phyloP scores from a whole-genome alignment of 2,329 filamentous ascomycete species.

The Trichoderma sp. region DNA sequence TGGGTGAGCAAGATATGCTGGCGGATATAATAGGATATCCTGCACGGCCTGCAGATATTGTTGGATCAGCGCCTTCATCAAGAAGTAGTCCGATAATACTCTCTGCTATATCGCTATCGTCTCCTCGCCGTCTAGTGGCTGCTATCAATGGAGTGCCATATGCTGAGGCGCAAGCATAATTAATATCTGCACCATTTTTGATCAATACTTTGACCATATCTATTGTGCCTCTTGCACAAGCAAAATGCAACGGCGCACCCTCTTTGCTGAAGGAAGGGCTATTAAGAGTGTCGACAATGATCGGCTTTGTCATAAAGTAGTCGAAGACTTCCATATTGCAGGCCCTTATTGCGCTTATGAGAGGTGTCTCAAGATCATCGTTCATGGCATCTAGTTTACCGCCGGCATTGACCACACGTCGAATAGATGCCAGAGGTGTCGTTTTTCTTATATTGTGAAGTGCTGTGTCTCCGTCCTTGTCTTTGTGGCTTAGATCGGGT shows the following conservation, averaged over 20 bases:
- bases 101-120: neutral
- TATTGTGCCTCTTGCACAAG: neutral
- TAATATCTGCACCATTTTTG: neutral
- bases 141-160: neutral
- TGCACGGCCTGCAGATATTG: neutral
- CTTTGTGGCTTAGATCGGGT: neutral
- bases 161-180: neutral
- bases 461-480: neutral
- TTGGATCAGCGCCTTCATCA: neutral
- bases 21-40: conserved; percentile 14
- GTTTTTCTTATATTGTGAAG: neutral
- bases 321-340: neutral
- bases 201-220: neutral
- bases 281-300: neutral
- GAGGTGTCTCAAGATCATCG: neutral
- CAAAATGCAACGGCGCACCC: neutral
- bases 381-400: neutral
- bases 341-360: neutral
- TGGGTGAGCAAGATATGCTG: neutral
- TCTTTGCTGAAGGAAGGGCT: neutral
- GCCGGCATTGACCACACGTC: neutral
- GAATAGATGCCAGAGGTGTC: neutral
- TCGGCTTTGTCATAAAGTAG: neutral
- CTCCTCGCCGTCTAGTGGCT: neutral
- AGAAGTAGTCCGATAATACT: neutral